Conservation (phyloP, 2,329 filamentous ascomycete genomes). For the Orbilia blumenaviensis region DNA sequence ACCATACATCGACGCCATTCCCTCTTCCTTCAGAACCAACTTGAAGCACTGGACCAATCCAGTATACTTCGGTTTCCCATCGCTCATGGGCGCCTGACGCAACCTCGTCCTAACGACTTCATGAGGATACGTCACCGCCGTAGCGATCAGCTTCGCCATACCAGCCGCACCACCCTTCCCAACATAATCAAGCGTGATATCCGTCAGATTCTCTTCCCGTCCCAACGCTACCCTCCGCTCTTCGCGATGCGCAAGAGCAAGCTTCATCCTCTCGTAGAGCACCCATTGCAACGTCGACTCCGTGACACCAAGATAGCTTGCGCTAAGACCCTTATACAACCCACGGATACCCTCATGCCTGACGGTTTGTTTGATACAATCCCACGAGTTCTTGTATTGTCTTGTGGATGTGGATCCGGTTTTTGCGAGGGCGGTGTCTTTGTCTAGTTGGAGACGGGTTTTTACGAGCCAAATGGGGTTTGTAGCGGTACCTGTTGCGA, state of each 20-base stretch:
- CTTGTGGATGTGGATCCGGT: constrained; percentile 68
- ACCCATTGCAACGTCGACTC: constrained; percentile 94
- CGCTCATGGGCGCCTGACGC: constrained; percentile 79
- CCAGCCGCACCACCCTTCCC: constrained; percentile 83
- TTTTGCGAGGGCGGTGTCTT: constrained; percentile 72
- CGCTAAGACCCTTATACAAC: constrained; percentile 88
- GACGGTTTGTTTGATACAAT: constrained; percentile 84
- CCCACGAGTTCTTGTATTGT: constrained; percentile 84
- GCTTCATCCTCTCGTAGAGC: constrained; percentile 91
- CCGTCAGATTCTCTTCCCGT: constrained; percentile 73
- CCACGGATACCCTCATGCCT: constrained; percentile 81
- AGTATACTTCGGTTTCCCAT: constrained; percentile 82
- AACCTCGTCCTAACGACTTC: constrained; percentile 83
- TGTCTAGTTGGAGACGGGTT: constrained; percentile 90
- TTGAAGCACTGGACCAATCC: constrained; percentile 88
- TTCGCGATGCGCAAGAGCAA: constrained; percentile 73
- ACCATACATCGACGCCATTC: constrained; percentile 84
- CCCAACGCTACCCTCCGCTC: constrained; percentile 69
- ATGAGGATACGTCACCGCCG: constrained; percentile 87
- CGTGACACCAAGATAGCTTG: constrained; percentile 87
- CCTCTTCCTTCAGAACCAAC: constrained; percentile 87
- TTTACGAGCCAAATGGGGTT: constrained; percentile 98
- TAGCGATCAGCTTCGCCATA: constrained; percentile 83
- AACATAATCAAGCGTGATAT: constrained; percentile 78
- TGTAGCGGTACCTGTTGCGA: constrained; percentile 87